phyloP scores from a whole-genome alignment of 2,329 filamentous ascomycete genomes.

The Fusarium euwallaceae region DNA sequence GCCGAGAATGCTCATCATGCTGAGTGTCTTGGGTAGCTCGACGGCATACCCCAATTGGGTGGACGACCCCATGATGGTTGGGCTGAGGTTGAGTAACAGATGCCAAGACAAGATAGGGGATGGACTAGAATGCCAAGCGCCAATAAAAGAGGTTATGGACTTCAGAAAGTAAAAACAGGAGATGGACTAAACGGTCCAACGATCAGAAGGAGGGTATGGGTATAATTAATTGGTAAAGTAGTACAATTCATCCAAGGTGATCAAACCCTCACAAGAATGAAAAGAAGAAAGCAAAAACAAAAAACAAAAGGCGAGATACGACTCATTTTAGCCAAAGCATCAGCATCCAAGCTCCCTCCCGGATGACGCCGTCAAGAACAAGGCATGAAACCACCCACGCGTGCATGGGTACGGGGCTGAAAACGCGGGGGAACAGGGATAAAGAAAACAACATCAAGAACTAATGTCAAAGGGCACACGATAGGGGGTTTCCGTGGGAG shows the following conservation, averaged over 20 bases:
- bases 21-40: conserved; percentile 63
- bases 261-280: not conserved
- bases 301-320: conserved; percentile 1
- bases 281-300: not conserved
- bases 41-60: conserved; percentile 60
- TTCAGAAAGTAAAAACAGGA: not conserved
- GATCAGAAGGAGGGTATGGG: not conserved
- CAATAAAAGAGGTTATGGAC: not conserved
- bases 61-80: conserved; percentile 24
- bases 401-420: conserved; percentile 8
- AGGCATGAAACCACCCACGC: conserved; percentile 6
- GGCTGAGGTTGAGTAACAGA: not conserved
- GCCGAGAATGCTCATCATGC: conserved; percentile 61
- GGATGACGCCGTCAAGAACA: not conserved
- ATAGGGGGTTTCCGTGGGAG: conserved; percentile 1
- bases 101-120: not conserved
- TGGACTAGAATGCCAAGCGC: not conserved
- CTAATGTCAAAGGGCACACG: not conserved
- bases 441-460: not conserved
- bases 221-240: not conserved
- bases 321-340: not conserved
- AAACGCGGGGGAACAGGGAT: conserved; percentile 24
- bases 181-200: not conserved
- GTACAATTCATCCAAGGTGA: not conserved
- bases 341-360: conserved; percentile 2